Conservation (phyloP, 495 filamentous ascomycete species). For the Tuber melanosporum region DNA sequence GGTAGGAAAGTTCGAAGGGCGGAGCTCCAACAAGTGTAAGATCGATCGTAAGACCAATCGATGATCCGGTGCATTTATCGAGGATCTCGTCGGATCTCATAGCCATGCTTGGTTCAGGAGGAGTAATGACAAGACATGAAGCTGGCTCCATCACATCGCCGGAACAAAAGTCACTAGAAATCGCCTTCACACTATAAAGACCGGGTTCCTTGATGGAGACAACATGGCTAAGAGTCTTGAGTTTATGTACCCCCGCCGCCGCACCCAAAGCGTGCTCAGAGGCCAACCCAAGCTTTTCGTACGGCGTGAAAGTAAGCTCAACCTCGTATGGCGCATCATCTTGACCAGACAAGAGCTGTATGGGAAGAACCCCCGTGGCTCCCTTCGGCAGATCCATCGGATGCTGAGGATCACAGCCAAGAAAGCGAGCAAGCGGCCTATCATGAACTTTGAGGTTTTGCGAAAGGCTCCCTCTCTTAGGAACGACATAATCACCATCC, state of each 20-base stretch:
- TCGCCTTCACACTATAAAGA: constrained; percentile 71
- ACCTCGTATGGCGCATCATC: constrained; percentile 54
- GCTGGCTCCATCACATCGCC: constrained; percentile 89
- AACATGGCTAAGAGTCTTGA: constrained; percentile 49
- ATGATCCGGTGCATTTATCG: constrained; percentile 89
- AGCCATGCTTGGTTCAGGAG: constrained; percentile 72
- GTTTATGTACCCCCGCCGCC: constrained; percentile 49
- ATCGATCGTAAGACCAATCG: constrained; percentile 80
- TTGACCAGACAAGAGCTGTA: constrained; percentile 61
- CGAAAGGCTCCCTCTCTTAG: constrained; percentile 57
- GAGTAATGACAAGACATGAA: constrained; percentile 81
- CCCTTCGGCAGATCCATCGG: constrained; percentile 79
- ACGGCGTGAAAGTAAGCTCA: constrained; percentile 63
- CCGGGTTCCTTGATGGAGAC: constrained; percentile 66
- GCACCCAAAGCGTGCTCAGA: constrained; percentile 57
- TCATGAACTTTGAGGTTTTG: constrained; percentile 81
- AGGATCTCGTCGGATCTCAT: constrained; percentile 71
- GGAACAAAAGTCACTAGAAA: constrained; percentile 70
- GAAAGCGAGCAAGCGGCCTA: constrained; percentile 63
- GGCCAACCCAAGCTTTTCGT: constrained; percentile 55
- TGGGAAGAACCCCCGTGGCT: constrained; percentile 58
- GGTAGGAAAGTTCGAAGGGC: constrained; percentile 72
- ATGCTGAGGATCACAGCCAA: constrained; percentile 66
- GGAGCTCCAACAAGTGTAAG: constrained; percentile 84
- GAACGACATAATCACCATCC: constrained; percentile 55